Base-by-base conservation (phyloP, 2,329 filamentous ascomycete genomes). In the Dothideomycetidae sp. region DNA sequence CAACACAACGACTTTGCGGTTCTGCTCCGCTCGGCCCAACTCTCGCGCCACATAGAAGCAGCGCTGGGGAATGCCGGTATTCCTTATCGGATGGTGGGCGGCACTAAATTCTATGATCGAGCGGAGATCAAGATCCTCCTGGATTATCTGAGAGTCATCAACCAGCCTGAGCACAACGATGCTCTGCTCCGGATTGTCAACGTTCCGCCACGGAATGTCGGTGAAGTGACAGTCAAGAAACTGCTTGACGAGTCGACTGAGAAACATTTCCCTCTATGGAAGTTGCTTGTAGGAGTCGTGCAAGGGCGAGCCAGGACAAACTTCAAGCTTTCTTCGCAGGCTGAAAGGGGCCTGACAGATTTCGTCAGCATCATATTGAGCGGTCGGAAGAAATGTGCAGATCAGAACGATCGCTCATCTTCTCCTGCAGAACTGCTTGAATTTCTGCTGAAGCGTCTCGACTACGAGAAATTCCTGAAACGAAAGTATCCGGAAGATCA, bases 1-100 rank as follows among this genome's bases (percentile, higher is more conserved):
- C 71, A 68, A 16, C 69, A 78, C 44, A 75, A 77, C 39, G 88
- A 96, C 52, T 74, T 93, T 46, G 83, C 85, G 1, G 79, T 98
- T 37, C 63, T 98, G 10, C 66, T 98, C n/a, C 73, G 88, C 14
- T 90, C 85, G 2, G 81, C 85, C 1, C 67, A 75, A 1, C 64
- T 94, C 5, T 94, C 88, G 0, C 69, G 86, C 14, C 74, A 83
- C n/a, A 79, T 96, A 28, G 88, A 98, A 59, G 71, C 76, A 14
- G 78, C 79, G 2, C 64, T 96, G 29, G 83, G 80, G 10, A 83
- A 79, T 50, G 73, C 75, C 9, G 84, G 85, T 1, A 75, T 96
- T 29, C 71, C 85, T 1, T 98, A 96, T 57, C 76, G 76, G 34
- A 94, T 96, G 86, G 78, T 96, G 36, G 88, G 80, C 49, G 88